Evolutionary conservation across 129 eudicot genomes (phyloP).

Genomic region (Glebionis coronaria): DNA sequence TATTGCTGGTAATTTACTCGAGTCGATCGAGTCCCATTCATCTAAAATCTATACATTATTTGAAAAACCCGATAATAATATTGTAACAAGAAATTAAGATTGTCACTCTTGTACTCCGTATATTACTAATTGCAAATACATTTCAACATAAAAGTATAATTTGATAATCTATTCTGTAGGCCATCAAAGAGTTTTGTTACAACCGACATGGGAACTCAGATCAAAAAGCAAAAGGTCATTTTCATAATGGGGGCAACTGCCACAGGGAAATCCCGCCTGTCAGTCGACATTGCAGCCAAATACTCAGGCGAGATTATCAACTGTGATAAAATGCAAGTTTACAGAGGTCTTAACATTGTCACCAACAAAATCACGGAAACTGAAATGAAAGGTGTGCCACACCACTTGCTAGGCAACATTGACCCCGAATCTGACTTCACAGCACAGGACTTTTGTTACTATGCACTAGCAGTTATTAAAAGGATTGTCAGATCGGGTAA

Average conservation of each 20-base stretch:
- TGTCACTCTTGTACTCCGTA: no score
- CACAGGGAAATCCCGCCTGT: conserved; percentile 32
- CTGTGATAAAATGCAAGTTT: conserved; percentile 35
- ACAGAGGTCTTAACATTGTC: conserved; percentile 33
- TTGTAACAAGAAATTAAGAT: no score
- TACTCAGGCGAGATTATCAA: conserved; percentile 26
- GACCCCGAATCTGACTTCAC: conserved; percentile 30
- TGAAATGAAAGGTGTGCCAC: conserved; percentile 27
- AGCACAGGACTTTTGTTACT: conserved; percentile 19
- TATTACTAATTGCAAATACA: no score
- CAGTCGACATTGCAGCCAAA: conserved; percentile 29
- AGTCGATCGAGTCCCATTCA: no score
- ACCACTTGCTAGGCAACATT: conserved; percentile 24
- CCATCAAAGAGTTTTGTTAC: background rate
- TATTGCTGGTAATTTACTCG: background rate
- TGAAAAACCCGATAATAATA: no score
- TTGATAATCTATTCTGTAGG: background rate
- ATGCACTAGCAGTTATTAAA: conserved; percentile 8
- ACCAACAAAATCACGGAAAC: conserved; percentile 31
- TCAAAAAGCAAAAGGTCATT: conserved; percentile 14
- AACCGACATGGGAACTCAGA: background rate
- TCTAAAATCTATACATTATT: no score
- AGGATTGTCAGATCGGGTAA: background rate
- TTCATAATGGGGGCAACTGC: conserved; percentile 37
- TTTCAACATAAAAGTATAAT: no score